Conservation (phyloP, 768 basidiomycete genomes). For the Daedaleopsis sinensis region DNA sequence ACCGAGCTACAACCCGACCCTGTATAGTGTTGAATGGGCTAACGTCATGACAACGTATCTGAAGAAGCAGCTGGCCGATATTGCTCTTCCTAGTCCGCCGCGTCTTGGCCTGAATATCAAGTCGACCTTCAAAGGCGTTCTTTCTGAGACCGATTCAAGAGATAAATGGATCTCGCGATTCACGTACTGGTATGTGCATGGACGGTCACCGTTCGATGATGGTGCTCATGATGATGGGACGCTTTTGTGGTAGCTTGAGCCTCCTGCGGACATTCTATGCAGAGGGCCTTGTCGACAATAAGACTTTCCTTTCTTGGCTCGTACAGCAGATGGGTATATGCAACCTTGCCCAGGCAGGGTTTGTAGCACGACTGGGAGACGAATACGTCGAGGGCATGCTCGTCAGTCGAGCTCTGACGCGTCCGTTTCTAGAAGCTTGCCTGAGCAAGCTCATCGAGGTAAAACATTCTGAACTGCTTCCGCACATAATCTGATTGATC, state of each 20-base stretch:
- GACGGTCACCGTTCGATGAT: neutral
- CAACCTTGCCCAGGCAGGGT: conserved; percentile 82
- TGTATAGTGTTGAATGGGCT: conserved; percentile 87
- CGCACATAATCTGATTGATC: neutral
- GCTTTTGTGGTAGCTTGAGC: conserved; percentile 50
- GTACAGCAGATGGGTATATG: conserved; percentile 76
- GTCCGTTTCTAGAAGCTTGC: conserved; percentile 74
- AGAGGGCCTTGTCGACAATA: conserved; percentile 80
- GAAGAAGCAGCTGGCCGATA: conserved; percentile 81
- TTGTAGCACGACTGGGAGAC: conserved; percentile 73
- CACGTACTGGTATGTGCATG: conserved; percentile 60
- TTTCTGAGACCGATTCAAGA: conserved; percentile 70
- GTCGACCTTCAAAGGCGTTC: conserved; percentile 79
- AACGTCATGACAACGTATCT: conserved; percentile 78
- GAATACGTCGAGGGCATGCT: conserved; percentile 78
- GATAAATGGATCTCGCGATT: conserved; percentile 82
- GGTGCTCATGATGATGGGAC: neutral
- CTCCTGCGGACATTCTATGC: conserved; percentile 76
- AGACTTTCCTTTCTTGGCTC: conserved; percentile 77
- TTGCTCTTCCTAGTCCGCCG: conserved; percentile 78
- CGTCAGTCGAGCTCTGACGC: conserved; percentile 64
- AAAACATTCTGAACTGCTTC: neutral
- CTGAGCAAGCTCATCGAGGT: conserved; percentile 71
- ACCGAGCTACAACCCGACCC: conserved; percentile 77
- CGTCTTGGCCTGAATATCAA: conserved; percentile 80